phyloP scores from a whole-genome alignment of 805 yeast species.

The Metschnikowia dekortorum region DNA sequence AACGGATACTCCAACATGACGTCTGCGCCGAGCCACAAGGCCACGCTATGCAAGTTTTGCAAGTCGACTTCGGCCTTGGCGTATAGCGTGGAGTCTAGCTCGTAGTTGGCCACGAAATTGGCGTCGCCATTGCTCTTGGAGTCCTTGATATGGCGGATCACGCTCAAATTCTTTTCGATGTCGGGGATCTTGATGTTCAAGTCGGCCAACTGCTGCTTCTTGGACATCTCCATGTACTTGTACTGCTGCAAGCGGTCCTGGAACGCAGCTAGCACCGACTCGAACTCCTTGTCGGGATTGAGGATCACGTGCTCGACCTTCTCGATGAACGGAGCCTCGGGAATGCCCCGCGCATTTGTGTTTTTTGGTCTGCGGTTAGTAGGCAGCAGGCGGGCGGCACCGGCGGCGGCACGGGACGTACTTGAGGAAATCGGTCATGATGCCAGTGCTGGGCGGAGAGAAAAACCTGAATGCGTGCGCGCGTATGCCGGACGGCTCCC shows the following conservation, averaged over 20 bases:
- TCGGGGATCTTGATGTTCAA: slow-evolving; percentile 82
- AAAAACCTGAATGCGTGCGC: slow-evolving; percentile 1
- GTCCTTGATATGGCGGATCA: slow-evolving; percentile 56
- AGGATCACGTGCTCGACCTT: slow-evolving; percentile 72
- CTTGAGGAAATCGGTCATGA: slow-evolving; percentile 30
- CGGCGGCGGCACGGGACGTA: slow-evolving; percentile 15
- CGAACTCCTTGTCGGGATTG: slow-evolving; percentile 60
- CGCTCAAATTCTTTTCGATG: slow-evolving; percentile 75
- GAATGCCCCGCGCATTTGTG: slow-evolving; percentile 90
- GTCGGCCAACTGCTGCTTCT: slow-evolving; percentile 45
- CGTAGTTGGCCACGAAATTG: slow-evolving; percentile 69
- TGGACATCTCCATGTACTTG: slow-evolving; percentile 74
- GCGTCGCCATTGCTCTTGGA: slow-evolving; percentile 36
- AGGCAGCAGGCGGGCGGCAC: neutral
- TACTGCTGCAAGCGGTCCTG: slow-evolving; percentile 89
- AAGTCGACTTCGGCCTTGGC: slow-evolving; percentile 73
- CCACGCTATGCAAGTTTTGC: slow-evolving; percentile 54
- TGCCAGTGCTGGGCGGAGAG: neutral
- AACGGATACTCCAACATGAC: slow-evolving; percentile 94
- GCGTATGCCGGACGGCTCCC: neutral
- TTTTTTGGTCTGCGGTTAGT: slow-evolving; percentile 44
- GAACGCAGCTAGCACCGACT: slow-evolving; percentile 62
- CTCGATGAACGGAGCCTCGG: slow-evolving; percentile 91
- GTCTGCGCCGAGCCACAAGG: slow-evolving; percentile 97
- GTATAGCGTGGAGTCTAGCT: slow-evolving; percentile 87